Conservation (phyloP, 1,284 basidiomycete species). For the Tilletia walkeri region DNA sequence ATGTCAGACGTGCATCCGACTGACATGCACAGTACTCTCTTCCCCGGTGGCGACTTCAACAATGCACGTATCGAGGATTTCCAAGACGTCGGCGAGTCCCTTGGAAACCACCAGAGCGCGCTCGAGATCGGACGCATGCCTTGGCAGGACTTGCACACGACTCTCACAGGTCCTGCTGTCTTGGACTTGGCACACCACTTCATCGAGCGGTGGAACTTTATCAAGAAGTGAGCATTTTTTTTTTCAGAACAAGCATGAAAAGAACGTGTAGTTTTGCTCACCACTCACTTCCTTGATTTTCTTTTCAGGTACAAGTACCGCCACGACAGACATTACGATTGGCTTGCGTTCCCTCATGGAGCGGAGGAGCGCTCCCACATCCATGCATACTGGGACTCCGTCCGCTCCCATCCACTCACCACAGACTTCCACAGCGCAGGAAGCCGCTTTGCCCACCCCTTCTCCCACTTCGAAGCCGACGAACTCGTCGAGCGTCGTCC, state of each 20-base stretch:
- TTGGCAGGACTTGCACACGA: conserved; percentile 64
- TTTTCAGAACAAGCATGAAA: no score
- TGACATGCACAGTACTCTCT: conserved; percentile 63
- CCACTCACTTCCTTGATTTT: no score
- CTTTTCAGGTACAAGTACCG: conserved; percentile 55
- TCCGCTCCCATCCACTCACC: conserved; percentile 66
- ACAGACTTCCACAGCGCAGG: conserved; percentile 29
- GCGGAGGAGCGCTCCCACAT: conserved; percentile 63
- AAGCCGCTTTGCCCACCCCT: conserved; percentile 27
- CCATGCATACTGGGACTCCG: conserved; percentile 20
- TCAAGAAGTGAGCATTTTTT: conserved; percentile 19
- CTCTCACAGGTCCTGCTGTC: conserved; percentile 75
- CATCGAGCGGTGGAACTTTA: conserved; percentile 74
- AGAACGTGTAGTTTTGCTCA: no score
- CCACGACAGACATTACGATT: conserved; percentile 62
- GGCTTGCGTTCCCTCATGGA: conserved; percentile 80
- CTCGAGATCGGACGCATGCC: conserved; percentile 61
- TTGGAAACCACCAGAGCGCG: conserved; percentile 71
- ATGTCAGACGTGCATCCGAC: conserved; percentile 12
- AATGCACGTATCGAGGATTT: conserved; percentile 61
- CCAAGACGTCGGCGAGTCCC: conserved; percentile 68
- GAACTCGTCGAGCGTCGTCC: conserved; percentile 22
- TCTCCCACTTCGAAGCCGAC: neutral
- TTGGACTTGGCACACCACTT: conserved; percentile 89
- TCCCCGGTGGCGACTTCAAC: conserved; percentile 84